Evolutionary conservation across 2,329 filamentous ascomycete species (phyloP).

Genomic region (Cryphonectria parasitica): DNA sequence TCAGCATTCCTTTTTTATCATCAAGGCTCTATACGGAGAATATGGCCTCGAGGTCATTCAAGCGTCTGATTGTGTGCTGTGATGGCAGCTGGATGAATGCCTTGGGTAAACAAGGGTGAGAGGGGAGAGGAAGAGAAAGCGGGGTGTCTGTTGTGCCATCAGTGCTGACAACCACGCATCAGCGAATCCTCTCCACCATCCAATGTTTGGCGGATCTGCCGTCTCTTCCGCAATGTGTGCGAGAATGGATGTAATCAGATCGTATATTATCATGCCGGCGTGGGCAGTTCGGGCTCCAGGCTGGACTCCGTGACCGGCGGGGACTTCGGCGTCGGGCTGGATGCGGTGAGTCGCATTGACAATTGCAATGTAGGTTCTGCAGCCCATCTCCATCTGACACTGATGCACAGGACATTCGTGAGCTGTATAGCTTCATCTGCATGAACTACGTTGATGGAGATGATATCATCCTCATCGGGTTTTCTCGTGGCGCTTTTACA

Average conservation of each 20-base stretch:
- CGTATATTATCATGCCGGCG: slow-evolving; percentile 39
- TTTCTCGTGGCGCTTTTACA: slow-evolving; percentile 46
- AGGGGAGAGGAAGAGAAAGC: slow-evolving; percentile 15
- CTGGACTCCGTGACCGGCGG: slow-evolving; percentile 39
- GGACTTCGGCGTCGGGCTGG: slow-evolving; percentile 38
- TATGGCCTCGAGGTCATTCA: slow-evolving; percentile 21
- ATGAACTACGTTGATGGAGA: slow-evolving; percentile 44
- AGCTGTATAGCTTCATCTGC: slow-evolving; percentile 44
- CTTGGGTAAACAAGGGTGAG: slow-evolving; percentile 30
- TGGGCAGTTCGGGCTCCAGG: slow-evolving; percentile 36
- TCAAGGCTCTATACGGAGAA: neutral
- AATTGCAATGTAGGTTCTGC: neutral
- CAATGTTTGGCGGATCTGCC: slow-evolving; percentile 37
- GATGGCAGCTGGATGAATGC: slow-evolving; percentile 42
- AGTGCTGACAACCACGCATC: neutral
- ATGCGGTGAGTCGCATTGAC: slow-evolving; percentile 28
- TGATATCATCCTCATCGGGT: slow-evolving; percentile 43
- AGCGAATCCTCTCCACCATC: neutral
- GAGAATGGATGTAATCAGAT: slow-evolving; percentile 37
- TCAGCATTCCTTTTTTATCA: neutral
- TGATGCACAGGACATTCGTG: slow-evolving; percentile 36
- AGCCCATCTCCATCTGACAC: neutral
- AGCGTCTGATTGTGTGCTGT: slow-evolving; percentile 39
- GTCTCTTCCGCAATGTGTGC: slow-evolving; percentile 35
- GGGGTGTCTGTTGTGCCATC: neutral